Evolutionary conservation across 2,329 filamentous ascomycete genomes (phyloP).

Genomic region (Raffaelea arxii): DNA sequence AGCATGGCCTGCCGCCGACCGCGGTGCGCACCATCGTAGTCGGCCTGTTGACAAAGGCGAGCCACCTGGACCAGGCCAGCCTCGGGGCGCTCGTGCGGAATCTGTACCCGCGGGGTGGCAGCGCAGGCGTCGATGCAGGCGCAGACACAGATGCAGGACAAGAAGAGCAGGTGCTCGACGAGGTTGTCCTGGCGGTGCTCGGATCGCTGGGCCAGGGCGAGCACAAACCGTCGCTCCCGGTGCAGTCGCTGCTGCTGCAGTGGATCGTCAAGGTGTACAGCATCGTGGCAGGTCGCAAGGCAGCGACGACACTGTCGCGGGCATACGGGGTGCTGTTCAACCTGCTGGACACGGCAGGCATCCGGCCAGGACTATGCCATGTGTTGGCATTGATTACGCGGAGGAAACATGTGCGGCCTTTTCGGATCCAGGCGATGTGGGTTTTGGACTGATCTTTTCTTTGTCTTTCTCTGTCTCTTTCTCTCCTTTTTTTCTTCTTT

Average conservation of each 20-base stretch:
- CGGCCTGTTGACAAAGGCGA: conserved; percentile 55
- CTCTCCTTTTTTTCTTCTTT: too few species aligned
- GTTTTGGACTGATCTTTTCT: too few species aligned
- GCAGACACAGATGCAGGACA: too few species aligned
- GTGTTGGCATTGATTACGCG: conserved; percentile 69
- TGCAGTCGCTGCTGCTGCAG: conserved; percentile 62
- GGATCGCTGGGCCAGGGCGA: conserved; percentile 69
- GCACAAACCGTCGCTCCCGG: conserved; percentile 60
- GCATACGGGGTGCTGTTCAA: conserved; percentile 73
- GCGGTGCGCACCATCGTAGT: conserved; percentile 55
- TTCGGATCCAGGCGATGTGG: conserved; percentile 68
- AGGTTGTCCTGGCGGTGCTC: conserved; percentile 55
- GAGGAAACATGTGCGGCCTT: conserved; percentile 73
- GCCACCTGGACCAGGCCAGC: conserved; percentile 66
- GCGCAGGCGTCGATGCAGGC: too few species aligned
- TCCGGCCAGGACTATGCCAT: conserved; percentile 61
- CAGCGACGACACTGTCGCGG: conserved; percentile 52
- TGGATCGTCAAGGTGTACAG: conserved; percentile 75
- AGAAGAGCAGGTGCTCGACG: too few species aligned
- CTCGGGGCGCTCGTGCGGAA: conserved; percentile 60
- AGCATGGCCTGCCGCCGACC: conserved; percentile 53
- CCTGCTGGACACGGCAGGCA: conserved; percentile 68
- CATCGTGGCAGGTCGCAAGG: conserved; percentile 42
- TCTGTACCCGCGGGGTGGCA: conserved; percentile 59
- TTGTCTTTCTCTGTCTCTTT: too few species aligned